Percentiles rank a stretch among this genome's conserved stretches.
phyloP scores from a whole-genome alignment of 2,329 filamentous ascomycete genomes.

The Salinomyces thailandicus region DNA sequence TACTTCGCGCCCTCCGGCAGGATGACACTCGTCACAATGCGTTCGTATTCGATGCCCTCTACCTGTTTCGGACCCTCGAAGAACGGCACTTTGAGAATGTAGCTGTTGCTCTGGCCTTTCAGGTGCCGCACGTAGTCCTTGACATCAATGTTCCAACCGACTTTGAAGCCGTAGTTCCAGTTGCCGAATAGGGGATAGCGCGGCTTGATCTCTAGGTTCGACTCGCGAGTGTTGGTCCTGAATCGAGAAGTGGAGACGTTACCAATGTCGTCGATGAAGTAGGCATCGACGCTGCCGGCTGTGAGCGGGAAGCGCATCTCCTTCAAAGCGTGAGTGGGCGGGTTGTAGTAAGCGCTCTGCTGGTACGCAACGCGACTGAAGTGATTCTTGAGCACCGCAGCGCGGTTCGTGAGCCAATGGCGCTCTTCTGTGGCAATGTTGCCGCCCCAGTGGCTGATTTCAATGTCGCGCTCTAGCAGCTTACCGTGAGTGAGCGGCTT shows the following conservation, averaged over 20 bases:
- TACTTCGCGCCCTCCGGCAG: conserved; percentile 85
- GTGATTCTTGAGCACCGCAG: conserved; percentile 54
- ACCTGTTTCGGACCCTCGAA: conserved; percentile 78
- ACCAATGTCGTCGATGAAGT: conserved; percentile 92
- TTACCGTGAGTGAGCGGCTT: conserved; percentile 76
- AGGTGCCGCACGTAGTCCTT: conserved; percentile 60
- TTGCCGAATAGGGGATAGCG: conserved; percentile 93
- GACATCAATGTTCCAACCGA: conserved; percentile 89
- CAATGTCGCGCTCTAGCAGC: conserved; percentile 76
- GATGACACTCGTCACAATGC: conserved; percentile 68
- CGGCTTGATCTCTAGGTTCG: conserved; percentile 81
- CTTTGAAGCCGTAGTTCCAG: conserved; percentile 95
- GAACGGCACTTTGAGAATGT: conserved; percentile 82
- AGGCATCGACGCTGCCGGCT: conserved; percentile 71
- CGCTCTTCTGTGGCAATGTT: conserved; percentile 92
- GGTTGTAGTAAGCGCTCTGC: conserved; percentile 48
- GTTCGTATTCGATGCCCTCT: conserved; percentile 79
- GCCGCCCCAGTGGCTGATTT: conserved; percentile 96
- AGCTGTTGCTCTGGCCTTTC: conserved; percentile 52
- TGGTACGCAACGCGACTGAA: conserved; percentile 42
- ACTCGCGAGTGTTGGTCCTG: conserved; percentile 53
- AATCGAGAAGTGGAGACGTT: conserved; percentile 93
- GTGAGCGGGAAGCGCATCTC: conserved; percentile 71
- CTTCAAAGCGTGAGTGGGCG: conserved; percentile 66
- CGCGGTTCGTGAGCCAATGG: conserved; percentile 78